A percentile compares a stretch with the other conserved stretches of the same genome.
These are phyloP conservation scores for Septoria linicola DNA, from an alignment of 2,329 filamentous ascomycete genomes.

Conservation along the genomic window DNA sequence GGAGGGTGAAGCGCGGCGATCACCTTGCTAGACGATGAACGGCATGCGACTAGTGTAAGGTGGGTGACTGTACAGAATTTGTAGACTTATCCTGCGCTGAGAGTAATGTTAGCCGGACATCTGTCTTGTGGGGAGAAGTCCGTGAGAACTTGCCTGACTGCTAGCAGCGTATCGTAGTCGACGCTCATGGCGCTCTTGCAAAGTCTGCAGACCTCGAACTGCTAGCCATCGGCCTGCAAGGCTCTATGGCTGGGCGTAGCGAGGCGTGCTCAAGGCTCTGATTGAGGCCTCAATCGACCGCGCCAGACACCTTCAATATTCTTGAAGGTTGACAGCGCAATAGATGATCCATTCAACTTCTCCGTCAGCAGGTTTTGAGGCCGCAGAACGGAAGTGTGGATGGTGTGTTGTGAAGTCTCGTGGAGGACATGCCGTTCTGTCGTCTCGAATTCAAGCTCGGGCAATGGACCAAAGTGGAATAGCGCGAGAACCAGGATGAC, in stretches of 20 bases:
- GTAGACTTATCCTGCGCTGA: too few relatives aligned
- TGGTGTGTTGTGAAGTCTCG: constrained; percentile 10
- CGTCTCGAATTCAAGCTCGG: constrained; percentile 1
- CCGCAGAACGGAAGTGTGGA: constrained; percentile 14
- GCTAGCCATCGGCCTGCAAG: constrained; percentile 10
- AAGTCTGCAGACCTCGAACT: neutral
- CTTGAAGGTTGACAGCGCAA: constrained; percentile 17
- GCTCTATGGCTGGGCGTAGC: constrained; percentile 12
- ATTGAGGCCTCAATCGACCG: constrained; percentile 21
- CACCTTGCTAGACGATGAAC: neutral
- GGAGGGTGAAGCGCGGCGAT: too few relatives aligned
- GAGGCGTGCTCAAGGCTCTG: constrained; percentile 15
- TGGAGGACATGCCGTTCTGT: constrained; percentile 5
- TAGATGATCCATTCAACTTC: constrained; percentile 13
- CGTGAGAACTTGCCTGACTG: constrained; percentile 9
- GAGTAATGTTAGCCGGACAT: too few relatives aligned
- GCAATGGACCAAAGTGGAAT: constrained; percentile 7
- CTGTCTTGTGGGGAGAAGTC: too few relatives aligned
- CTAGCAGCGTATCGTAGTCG: neutral
- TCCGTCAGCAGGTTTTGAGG: constrained; percentile 18
- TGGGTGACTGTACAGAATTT: too few relatives aligned
- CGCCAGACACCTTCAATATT: constrained; percentile 25
- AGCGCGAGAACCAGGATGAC: constrained; percentile 1
- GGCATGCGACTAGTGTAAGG: too few relatives aligned
- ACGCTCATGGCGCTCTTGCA: neutral